These are phyloP conservation scores for Neonectria hederae DNA, from an alignment of 2,329 filamentous ascomycete species.

Conservation along the genomic window DNA sequence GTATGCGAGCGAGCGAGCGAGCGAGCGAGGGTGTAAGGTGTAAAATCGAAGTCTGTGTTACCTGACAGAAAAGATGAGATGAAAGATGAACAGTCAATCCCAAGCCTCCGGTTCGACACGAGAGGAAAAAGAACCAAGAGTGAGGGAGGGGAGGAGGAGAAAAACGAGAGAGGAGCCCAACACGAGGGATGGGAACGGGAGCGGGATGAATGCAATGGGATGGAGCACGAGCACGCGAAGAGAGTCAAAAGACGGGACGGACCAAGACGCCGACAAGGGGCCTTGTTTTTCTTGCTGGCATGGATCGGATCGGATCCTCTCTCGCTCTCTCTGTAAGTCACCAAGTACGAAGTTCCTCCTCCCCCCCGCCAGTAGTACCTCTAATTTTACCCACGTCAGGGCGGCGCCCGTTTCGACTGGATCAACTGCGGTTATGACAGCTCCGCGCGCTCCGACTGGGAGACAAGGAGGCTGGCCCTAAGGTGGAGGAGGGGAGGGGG, in stretches of 20 bases:
- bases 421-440: not conserved
- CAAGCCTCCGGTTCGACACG: conserved; percentile 24
- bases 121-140: conserved; percentile 7
- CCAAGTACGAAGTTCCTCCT: not conserved
- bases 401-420: not conserved
- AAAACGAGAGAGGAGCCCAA: conserved; percentile 8
- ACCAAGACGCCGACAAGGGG: conserved; percentile 7
- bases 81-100: conserved; percentile 19
- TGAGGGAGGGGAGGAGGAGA: conserved; percentile 18
- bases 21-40: not conserved
- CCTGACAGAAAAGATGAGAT: conserved; percentile 11
- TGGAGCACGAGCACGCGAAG: not conserved
- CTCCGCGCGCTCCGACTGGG: not conserved
- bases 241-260: not conserved
- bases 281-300: not conserved
- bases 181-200: conserved; percentile 19
- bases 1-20: too few relatives aligned
- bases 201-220: conserved; percentile 13
- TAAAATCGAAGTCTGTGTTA: conserved; percentile 5
- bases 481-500: not conserved
- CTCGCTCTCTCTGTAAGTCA: not conserved
- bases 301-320: too few relatives aligned
- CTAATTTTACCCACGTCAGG: not conserved
- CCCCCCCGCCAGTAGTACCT: not conserved
- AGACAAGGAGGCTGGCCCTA: not conserved